These are phyloP conservation scores for Linnemannia hyalina DNA, from an alignment of 192 early-diverging fungal genomes.

Conservation along the genomic window DNA sequence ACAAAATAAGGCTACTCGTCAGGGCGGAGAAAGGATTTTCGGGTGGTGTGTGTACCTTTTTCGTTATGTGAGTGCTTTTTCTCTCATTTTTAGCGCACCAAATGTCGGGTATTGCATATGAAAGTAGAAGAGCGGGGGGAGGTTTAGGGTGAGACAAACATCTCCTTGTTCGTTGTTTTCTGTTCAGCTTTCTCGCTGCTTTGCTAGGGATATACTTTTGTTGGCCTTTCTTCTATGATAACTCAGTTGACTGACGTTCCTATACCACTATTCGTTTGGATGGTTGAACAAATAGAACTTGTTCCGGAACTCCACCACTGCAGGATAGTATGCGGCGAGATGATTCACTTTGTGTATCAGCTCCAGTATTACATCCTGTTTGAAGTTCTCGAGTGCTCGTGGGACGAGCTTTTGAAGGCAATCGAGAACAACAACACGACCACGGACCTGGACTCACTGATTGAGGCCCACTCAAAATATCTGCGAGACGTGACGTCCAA, in stretches of 20 bases:
- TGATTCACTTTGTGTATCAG: conserved; percentile 96
- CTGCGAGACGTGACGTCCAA: conserved; percentile 75
- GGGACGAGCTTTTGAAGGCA: conserved; percentile 79
- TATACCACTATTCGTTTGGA: conserved; percentile 1
- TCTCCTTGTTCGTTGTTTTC: background rate
- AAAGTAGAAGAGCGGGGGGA: background rate
- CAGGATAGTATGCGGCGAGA: conserved; percentile 80
- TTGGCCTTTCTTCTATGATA: background rate
- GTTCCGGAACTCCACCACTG: conserved; percentile 75
- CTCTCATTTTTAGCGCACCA: background rate
- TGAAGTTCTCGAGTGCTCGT: conserved; percentile 92
- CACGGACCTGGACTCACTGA: conserved; percentile 85
- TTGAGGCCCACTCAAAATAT: conserved; percentile 84
- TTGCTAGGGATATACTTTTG: no score
- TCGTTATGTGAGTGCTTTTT: background rate
- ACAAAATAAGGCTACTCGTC: background rate
- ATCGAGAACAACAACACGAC: conserved; percentile 62
- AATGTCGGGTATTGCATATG: background rate
- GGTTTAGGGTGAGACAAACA: background rate
- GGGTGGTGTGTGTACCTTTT: background rate
- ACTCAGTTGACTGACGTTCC: conserved; percentile 12
- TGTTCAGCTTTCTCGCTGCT: background rate
- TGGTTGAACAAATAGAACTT: conserved; percentile 53
- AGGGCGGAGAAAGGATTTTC: background rate
- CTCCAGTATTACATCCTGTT: conserved; percentile 94